These are phyloP conservation scores for Monoraphidium neglectum DNA, from an alignment of 139 green algal species.

Conservation along the genomic window DNA sequence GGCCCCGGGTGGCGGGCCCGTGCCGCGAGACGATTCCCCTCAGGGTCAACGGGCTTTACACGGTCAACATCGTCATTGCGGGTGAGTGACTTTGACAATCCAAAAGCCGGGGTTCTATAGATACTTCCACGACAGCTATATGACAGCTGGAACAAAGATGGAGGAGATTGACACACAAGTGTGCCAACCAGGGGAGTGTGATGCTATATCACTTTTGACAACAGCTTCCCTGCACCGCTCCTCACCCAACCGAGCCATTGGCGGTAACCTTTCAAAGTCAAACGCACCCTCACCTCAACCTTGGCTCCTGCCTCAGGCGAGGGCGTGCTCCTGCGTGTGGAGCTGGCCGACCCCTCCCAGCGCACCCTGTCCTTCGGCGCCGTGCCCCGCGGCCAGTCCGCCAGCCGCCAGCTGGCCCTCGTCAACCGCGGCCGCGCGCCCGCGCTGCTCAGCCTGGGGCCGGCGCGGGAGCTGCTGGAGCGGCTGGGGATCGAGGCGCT, in stretches of 20 bases:
- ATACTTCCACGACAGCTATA: no score
- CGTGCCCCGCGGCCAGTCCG: slow-evolving; percentile 26
- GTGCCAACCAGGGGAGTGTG: no score
- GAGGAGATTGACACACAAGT: no score
- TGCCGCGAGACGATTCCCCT: slow-evolving; percentile 57
- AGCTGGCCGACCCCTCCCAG: slow-evolving; percentile 56
- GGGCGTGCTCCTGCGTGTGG: slow-evolving; percentile 60
- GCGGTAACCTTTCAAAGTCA: no score
- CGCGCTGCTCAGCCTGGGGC: slow-evolving; percentile 41
- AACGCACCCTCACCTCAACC: no score
- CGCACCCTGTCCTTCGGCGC: slow-evolving; percentile 62
- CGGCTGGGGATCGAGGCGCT: slow-evolving; percentile 49
- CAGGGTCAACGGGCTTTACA: slow-evolving; percentile 80
- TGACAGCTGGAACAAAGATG: no score
- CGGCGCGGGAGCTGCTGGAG: slow-evolving; percentile 35
- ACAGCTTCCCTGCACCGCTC: no score
- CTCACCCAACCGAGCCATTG: no score
- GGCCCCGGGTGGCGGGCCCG: slow-evolving; percentile 31
- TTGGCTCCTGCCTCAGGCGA: no score
- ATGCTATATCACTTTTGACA: no score
- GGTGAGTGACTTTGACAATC: no score
- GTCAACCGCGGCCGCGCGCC: slow-evolving; percentile 60
- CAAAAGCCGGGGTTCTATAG: no score
- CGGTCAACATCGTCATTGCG: slow-evolving; percentile 56
- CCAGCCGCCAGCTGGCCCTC: slow-evolving; percentile 45